A percentile compares a stretch with the other conserved stretches of the same genome.
Conservation (phyloP, 225 moss, liverwort and hornwort genomes). For the Anthoceros angustus region DNA sequence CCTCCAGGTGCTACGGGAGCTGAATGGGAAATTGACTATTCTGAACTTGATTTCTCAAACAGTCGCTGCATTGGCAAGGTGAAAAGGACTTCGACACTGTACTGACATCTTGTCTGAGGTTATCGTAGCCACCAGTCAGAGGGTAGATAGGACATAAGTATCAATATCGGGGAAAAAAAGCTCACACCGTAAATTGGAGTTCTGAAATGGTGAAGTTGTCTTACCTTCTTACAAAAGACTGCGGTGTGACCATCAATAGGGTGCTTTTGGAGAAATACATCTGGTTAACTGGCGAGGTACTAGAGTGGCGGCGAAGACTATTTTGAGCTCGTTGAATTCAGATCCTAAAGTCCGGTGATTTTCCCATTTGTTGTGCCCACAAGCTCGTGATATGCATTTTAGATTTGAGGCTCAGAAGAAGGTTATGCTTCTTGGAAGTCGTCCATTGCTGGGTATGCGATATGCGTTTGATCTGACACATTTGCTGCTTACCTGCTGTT, state of each 20-base stretch:
- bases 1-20: slow-evolving; percentile 35
- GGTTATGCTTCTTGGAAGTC: background rate
- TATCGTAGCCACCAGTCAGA: no score
- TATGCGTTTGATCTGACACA: background rate
- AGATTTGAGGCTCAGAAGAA: background rate
- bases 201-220: background rate
- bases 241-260: slow-evolving; percentile 4
- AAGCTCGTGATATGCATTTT: background rate
- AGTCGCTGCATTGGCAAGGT: slow-evolving; percentile 59
- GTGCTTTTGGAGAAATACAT: slow-evolving; percentile 87
- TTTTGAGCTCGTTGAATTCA: slow-evolving; percentile 43
- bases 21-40: slow-evolving; percentile 74
- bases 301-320: slow-evolving; percentile 74
- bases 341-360: background rate
- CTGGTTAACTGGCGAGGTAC: slow-evolving; percentile 63
- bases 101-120: background rate
- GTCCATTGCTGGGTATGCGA: background rate
- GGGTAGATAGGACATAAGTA: no score
- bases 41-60: slow-evolving; percentile 32
- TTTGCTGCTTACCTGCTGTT: background rate
- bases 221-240: background rate
- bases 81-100: background rate
- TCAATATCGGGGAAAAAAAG: no score
- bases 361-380: background rate
- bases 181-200: no score